Percentiles rank a stretch among this genome's conserved stretches.
Evolutionary conservation across 2,329 filamentous ascomycete genomes (phyloP).

Genomic region (Xenosphaeropsis pyriputrescens): DNA sequence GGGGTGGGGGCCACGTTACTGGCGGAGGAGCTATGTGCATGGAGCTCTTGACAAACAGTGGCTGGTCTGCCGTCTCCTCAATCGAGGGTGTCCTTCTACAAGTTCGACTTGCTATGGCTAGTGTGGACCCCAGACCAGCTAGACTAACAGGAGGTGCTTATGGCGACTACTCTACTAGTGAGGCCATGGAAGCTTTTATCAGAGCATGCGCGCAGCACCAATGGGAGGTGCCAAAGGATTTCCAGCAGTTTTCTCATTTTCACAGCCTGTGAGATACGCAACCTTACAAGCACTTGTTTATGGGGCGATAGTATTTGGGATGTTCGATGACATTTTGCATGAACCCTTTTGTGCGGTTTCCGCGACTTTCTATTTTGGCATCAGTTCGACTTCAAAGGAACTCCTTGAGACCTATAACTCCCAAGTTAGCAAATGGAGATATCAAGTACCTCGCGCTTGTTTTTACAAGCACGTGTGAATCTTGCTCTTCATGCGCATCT

Average conservation of each 20-base stretch:
- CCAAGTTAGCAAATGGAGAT: no score
- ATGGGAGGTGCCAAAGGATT: slow-evolving; percentile 55
- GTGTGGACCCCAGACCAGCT: slow-evolving; percentile 54
- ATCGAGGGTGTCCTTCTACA: slow-evolving; percentile 73
- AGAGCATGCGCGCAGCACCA: slow-evolving; percentile 56
- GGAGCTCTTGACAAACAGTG: slow-evolving; percentile 69
- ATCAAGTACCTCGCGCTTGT: no score
- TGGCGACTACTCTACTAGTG: slow-evolving; percentile 1
- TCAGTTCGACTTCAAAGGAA: no score
- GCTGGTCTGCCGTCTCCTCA: slow-evolving; percentile 60
- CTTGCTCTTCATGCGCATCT: no score
- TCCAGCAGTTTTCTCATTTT: slow-evolving; percentile 20
- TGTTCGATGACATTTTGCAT: no score
- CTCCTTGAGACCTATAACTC: no score
- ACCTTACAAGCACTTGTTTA: no score
- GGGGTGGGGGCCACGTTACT: slow-evolving; percentile 80
- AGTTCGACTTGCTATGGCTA: slow-evolving; percentile 62
- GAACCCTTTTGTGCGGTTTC: no score
- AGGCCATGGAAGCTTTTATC: slow-evolving; percentile 61
- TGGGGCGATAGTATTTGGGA: no score
- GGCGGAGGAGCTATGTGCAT: slow-evolving; percentile 71
- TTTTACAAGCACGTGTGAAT: no score
- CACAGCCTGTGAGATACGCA: no score
- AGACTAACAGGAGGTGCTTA: slow-evolving; percentile 30
- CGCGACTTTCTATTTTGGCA: no score